A percentile compares a stretch with the other conserved stretches of the same genome.
Evolutionary conservation across 192 early-diverging fungal genomes (phyloP).

Genomic region (Coemansia sp.): DNA sequence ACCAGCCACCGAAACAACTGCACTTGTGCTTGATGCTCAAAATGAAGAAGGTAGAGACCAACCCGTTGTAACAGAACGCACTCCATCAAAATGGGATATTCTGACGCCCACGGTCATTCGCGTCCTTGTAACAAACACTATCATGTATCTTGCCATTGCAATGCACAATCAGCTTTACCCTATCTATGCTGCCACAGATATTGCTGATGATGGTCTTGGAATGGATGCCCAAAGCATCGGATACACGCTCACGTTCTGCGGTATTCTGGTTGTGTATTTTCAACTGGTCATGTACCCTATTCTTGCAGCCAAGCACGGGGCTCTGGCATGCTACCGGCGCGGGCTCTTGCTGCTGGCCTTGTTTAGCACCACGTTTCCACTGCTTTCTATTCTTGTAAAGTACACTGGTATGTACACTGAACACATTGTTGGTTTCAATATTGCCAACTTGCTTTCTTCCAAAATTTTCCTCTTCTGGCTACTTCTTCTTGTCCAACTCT

Average conservation of each 20-base stretch:
- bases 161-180: constrained; percentile 26
- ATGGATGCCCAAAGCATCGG: constrained; percentile 39
- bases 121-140: constrained; percentile 2
- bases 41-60: neutral
- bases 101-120: constrained; percentile 13
- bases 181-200: constrained; percentile 23
- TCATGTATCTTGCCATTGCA: constrained; percentile 8
- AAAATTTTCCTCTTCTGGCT: constrained; percentile 28
- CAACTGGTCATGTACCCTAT: neutral
- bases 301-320: neutral
- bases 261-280: constrained; percentile 43
- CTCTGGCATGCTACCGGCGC: constrained; percentile 1
- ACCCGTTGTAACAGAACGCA: neutral
- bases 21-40: neutral
- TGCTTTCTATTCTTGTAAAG: neutral
- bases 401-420: neutral
- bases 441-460: constrained; percentile 40
- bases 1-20: neutral
- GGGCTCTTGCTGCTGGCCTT: constrained; percentile 1
- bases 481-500: constrained; percentile 19
- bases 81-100: neutral
- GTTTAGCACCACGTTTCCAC: neutral
- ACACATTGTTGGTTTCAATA: neutral
- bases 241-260: constrained; percentile 59
- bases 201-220: constrained; percentile 45